Percentiles rank a stretch among this genome's conserved stretches.
phyloP scores from a whole-genome alignment of 208 protist genomes.

The Trypanosomatidae sp. region DNA sequence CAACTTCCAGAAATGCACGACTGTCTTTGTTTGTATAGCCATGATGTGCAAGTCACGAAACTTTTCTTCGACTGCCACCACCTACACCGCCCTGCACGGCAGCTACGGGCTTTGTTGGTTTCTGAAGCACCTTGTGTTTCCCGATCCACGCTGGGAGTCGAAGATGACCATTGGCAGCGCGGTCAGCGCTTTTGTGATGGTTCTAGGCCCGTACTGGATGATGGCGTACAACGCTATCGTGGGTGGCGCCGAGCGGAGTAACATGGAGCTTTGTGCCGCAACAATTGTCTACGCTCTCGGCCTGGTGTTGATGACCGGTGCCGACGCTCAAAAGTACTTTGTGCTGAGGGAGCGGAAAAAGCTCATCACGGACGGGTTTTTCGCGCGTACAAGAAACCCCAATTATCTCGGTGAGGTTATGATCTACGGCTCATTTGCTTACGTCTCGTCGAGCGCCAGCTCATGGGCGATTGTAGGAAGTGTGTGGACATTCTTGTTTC shows the following conservation, averaged over 20 bases:
- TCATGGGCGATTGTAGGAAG: slow-evolving; percentile 63
- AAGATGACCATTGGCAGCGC: slow-evolving; percentile 66
- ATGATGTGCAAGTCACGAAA: slow-evolving; percentile 76
- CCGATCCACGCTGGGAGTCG: slow-evolving; percentile 79
- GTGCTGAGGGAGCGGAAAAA: slow-evolving; percentile 57
- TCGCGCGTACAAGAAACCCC: slow-evolving; percentile 72
- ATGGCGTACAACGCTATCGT: slow-evolving; percentile 83
- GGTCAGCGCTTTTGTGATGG: slow-evolving; percentile 33
- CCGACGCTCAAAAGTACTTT: slow-evolving; percentile 88
- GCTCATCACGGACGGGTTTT: slow-evolving; percentile 87
- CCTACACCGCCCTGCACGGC: slow-evolving; percentile 86
- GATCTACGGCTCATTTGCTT: slow-evolving; percentile 87
- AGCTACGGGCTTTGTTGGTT: slow-evolving; percentile 90
- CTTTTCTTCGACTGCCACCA: slow-evolving; percentile 74
- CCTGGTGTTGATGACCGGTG: slow-evolving; percentile 70
- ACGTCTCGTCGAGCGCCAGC: slow-evolving; percentile 43
- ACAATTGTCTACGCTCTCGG: slow-evolving; percentile 65
- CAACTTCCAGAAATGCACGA: slow-evolving; percentile 83
- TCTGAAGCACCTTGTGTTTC: slow-evolving; percentile 81
- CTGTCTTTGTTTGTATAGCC: slow-evolving; percentile 56
- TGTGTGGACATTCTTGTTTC: slow-evolving; percentile 71
- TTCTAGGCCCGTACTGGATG: slow-evolving; percentile 83
- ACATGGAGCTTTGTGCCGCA: slow-evolving; percentile 43
- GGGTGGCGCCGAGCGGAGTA: slow-evolving; percentile 40
- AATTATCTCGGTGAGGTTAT: slow-evolving; percentile 91